Base-by-base conservation (phyloP, 495 filamentous ascomycete genomes). In the Neurospora sp. region DNA sequence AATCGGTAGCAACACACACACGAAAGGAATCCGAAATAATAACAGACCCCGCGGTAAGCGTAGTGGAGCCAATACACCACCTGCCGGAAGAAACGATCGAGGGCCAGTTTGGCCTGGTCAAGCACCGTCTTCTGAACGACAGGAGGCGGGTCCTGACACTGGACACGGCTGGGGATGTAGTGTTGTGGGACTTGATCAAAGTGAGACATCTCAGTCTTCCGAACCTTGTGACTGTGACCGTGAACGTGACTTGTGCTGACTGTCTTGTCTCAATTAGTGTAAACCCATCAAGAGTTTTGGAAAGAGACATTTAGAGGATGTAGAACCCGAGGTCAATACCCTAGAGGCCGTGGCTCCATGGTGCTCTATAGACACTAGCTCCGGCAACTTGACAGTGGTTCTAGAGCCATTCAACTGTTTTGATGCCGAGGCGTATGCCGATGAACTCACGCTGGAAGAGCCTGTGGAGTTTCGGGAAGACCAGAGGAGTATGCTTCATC, bases 331-430 rank as follows among this genome's bases (percentile, higher is more conserved):
- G 78, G 86, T 97, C 69, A 97, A 97, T 78, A 98, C 93, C 1
- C 84, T 86, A 10, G 94, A 97, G 79, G 94, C 89, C 45, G 92
- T 98, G 69, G 90, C 94, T 6, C 94, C 97, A 73, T 99, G 96
- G 96, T 98, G 95, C 78, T 90, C 91, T 14, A 92, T 98, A 68
- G 94, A 99, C 78, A 95, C 94, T 39, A 90, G 94, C 71, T 98
- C 96, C 5, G 96, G 96, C 48, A 91, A 91, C 74, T 81, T 99
- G 72, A 94, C 94, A 3, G 94, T 96, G 38, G 91, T 97, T 14
- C 81, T 99, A 22, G 96, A 98, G 76, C 93, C 94, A 61, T 97
- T 96, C 76, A 94, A 96, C 74, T 98, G 96, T 79, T 99, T 99
- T 77, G 96, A 98, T 81, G 96, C 94, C 44, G 96, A 99, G 79